Base-by-base conservation (phyloP, 768 basidiomycete genomes). In the Lenzites betulinus region DNA sequence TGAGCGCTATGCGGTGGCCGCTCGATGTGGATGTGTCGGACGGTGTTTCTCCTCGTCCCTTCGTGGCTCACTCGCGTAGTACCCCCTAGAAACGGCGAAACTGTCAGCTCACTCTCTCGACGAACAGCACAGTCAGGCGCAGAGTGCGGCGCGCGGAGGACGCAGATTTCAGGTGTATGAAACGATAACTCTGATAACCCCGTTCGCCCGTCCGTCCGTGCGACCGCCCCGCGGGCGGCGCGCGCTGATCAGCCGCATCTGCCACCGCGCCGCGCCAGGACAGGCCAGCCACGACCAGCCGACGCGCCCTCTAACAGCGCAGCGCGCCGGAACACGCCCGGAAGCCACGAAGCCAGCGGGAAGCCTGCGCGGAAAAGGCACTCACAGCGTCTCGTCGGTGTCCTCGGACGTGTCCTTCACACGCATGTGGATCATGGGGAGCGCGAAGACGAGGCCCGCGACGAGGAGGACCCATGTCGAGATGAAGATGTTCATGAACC, bases 381-480 rank as follows among this genome's bases (percentile, higher is more conserved):
- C 62, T 38, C 35, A 63, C 62, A 58, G 53, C 11, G 60, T 62
- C 48, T 67, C 66, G 41, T 67, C 66, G 9, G 51, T 25, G n/a
- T 59, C 58, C 25, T 84, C 83, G 1, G 81, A 81, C 66, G 77
- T 81, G 48, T 90, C 79, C 69, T 80, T 86, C 65, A 90, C 86
- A 36, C 89, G 86, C 53, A 83, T 74, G 66, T 88, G 77, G 35
- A 91, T 83, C 89, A 90, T 90, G 8, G 88, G 89, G 35, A 89
- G 73, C n/a, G 86, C 83, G 62, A 82, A 88, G 47, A 85, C 35
- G 18, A 90, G 77, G 5, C 89, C 88, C 0, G 78, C 83, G 36
- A 82, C 81, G 46, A 89, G 82, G 28, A 91, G 76, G n/a, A 76
- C 78, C 89, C 89, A 91, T 0, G 89, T 89, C 20, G 88, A 88